These are phyloP conservation scores for Beauveria asiatica DNA, from an alignment of 2,329 filamentous ascomycete species.

Conservation along the genomic window DNA sequence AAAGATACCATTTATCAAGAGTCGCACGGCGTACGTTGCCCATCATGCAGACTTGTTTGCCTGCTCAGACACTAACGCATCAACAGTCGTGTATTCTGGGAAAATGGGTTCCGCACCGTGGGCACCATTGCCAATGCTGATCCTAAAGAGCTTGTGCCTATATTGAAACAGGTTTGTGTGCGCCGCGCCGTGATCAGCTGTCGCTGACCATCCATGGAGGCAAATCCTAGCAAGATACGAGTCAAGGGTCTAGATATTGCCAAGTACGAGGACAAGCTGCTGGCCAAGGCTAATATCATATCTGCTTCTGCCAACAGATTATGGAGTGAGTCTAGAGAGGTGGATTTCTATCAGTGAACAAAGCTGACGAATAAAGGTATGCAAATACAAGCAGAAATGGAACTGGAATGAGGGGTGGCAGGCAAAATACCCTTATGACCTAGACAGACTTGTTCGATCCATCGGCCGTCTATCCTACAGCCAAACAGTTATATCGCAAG, in stretches of 20 bases:
- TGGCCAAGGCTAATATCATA: slow-evolving; percentile 60
- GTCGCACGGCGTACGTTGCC: slow-evolving; percentile 53
- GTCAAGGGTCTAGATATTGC: slow-evolving; percentile 46
- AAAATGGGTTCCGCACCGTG: slow-evolving; percentile 64
- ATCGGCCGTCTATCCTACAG: neutral
- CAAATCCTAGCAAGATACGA: slow-evolving; percentile 57
- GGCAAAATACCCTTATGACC: too few species aligned
- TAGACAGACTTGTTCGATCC: neutral
- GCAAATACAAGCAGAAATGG: slow-evolving; percentile 42
- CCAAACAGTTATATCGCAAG: too few species aligned
- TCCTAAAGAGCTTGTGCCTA: slow-evolving; percentile 56
- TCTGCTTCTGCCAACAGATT: slow-evolving; percentile 59
- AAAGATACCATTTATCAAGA: slow-evolving; percentile 68
- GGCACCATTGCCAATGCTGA: slow-evolving; percentile 61
- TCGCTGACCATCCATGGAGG: slow-evolving; percentile 30
- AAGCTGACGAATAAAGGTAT: slow-evolving; percentile 29
- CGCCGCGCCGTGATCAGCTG: neutral
- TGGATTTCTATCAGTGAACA: neutral
- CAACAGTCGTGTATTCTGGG: slow-evolving; percentile 54
- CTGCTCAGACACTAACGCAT: slow-evolving; percentile 2
- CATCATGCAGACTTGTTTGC: neutral
- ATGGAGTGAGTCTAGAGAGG: slow-evolving; percentile 47
- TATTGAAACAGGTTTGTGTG: slow-evolving; percentile 53
- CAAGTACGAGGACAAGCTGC: slow-evolving; percentile 55
- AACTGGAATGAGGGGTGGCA: slow-evolving; percentile 30